Evolutionary conservation across 2,329 filamentous ascomycete species (phyloP).

Genomic region (Knufia fluminis): DNA sequence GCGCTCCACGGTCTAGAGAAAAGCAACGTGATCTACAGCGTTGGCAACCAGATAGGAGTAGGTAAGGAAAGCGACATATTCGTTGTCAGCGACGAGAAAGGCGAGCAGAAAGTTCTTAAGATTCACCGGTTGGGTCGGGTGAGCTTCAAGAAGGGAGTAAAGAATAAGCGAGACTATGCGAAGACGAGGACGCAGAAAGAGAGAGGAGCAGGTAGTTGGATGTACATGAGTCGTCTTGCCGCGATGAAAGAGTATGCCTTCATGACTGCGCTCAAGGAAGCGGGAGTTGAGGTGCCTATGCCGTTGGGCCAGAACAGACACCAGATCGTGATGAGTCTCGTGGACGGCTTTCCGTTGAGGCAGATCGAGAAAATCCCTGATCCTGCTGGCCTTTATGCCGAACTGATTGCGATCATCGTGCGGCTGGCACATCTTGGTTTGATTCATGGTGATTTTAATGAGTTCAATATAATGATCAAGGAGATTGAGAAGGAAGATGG

Average conservation of each 20-base stretch:
- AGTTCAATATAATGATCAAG: constrained; percentile 95
- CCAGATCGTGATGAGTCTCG: constrained; percentile 89
- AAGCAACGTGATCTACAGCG: constrained; percentile 72
- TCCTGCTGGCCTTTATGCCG: constrained; percentile 77
- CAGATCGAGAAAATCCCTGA: constrained; percentile 79
- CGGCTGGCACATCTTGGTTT: constrained; percentile 74
- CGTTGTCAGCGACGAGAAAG: constrained; percentile 73
- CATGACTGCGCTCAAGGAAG: constrained; percentile 74
- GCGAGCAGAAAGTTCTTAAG: constrained; percentile 75
- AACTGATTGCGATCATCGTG: constrained; percentile 79
- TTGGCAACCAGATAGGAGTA: constrained; percentile 88
- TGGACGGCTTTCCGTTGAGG: constrained; percentile 84
- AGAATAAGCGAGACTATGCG: constrained; percentile 91
- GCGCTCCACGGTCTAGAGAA: constrained; percentile 82
- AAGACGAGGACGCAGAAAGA: constrained; percentile 45
- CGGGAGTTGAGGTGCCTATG: constrained; percentile 81
- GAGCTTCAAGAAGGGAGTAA: constrained; percentile 82
- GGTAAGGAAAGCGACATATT: constrained; percentile 98
- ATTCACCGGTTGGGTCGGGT: constrained; percentile 93
- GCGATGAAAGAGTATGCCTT: constrained; percentile 93
- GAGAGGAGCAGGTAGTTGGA: constrained; percentile 70
- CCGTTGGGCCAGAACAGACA: constrained; percentile 85
- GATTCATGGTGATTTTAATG: constrained; percentile 98
- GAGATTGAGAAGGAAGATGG: constrained; percentile 38
- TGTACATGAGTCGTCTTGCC: constrained; percentile 91